Evolutionary conservation across 257 asterid species (phyloP).

Genomic region (Lithospermum erythrorhizon): DNA sequence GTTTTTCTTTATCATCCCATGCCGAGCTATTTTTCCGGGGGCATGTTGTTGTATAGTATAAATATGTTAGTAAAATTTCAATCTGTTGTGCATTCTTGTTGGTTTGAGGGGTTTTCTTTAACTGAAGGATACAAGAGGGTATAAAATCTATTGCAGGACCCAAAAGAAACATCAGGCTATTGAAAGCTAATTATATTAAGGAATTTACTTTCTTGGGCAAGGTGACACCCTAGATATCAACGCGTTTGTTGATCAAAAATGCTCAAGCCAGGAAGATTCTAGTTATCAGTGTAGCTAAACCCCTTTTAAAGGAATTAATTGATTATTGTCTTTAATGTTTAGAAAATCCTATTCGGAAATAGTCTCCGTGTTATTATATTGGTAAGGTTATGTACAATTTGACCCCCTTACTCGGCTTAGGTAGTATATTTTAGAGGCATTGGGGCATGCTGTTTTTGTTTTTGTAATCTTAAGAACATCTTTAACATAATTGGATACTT

Average conservation of each 20-base stretch:
- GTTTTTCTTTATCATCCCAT: too few relatives aligned
- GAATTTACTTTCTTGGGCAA: conserved; percentile 61
- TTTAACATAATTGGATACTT: neutral
- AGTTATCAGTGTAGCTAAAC: conserved; percentile 71
- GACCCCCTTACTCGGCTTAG: too few relatives aligned
- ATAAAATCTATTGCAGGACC: conserved; percentile 58
- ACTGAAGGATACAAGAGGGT: conserved; percentile 65
- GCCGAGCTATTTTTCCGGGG: too few relatives aligned
- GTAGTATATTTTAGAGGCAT: too few relatives aligned
- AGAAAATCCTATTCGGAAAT: too few relatives aligned
- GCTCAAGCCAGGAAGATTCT: conserved; percentile 79
- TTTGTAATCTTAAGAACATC: neutral
- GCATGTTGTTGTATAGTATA: too few relatives aligned
- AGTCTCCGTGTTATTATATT: too few relatives aligned
- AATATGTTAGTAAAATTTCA: neutral
- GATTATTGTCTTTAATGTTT: neutral
- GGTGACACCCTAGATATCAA: conserved; percentile 76
- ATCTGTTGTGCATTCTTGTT: neutral
- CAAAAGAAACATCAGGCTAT: conserved; percentile 65
- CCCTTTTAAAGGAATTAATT: neutral
- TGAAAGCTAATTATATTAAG: conserved; percentile 74
- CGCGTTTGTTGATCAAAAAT: conserved; percentile 64
- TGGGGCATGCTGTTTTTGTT: neutral
- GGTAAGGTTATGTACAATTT: too few relatives aligned
- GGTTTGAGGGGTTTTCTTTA: conserved; percentile 21